These are phyloP conservation scores for Malassezia sympodialis DNA, from an alignment of 1,284 basidiomycete genomes.

Conservation along the genomic window DNA sequence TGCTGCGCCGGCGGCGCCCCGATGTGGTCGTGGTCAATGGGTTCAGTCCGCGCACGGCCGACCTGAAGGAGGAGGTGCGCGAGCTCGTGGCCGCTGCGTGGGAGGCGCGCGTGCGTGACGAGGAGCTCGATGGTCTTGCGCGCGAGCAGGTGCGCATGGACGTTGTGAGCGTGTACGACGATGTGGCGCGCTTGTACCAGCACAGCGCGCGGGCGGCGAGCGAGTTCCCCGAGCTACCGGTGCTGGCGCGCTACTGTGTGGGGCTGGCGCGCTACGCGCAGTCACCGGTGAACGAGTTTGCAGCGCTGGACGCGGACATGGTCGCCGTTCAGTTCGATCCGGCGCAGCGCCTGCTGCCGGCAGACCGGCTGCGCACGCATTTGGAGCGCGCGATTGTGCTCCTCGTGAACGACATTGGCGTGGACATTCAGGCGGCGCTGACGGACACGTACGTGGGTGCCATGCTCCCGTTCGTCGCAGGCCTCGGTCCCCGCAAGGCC, in stretches of 20 bases:
- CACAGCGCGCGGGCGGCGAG: constrained; percentile 73
- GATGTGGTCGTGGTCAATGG: constrained; percentile 84
- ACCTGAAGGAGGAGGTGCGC: constrained; percentile 55
- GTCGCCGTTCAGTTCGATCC: constrained; percentile 54
- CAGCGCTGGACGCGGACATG: constrained; percentile 37
- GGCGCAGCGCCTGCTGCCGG: constrained; percentile 67
- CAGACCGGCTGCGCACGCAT: constrained; percentile 68
- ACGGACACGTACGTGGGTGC: constrained; percentile 76
- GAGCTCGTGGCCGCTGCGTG: constrained; percentile 58
- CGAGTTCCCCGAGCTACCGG: constrained; percentile 72
- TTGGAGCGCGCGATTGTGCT: constrained; percentile 84
- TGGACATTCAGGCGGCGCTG: constrained; percentile 87
- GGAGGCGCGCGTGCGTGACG: constrained; percentile 43
- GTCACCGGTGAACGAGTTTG: constrained; percentile 60
- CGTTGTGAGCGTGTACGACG: constrained; percentile 76
- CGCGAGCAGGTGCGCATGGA: constrained; percentile 32
- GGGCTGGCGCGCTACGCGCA: constrained; percentile 87
- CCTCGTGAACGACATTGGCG: constrained; percentile 78
- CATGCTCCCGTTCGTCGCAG: constrained; percentile 80
- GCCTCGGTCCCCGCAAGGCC: constrained; percentile 89
- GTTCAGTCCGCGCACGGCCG: constrained; percentile 58
- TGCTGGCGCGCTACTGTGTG: constrained; percentile 83
- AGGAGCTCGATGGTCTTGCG: constrained; percentile 20
- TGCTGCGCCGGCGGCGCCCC: constrained; percentile 70
- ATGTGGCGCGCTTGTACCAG: constrained; percentile 87